Evolutionary conservation across 1,139 yeast species (phyloP).

Genomic region (Blastobotrys arbuscula): DNA sequence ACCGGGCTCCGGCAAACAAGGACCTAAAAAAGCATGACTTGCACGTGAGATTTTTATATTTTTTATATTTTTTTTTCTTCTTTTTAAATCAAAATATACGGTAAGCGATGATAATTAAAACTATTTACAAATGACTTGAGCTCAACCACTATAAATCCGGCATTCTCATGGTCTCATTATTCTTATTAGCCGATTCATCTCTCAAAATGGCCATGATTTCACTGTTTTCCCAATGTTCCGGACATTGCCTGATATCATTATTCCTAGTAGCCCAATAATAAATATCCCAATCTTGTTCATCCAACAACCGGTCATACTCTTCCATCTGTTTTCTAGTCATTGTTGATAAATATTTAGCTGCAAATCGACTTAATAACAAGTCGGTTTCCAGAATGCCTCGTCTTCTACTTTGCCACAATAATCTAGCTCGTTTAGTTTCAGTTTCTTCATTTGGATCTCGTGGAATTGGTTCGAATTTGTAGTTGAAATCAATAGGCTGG

Average conservation of each 20-base stretch:
- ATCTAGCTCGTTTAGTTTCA: constrained; percentile 75
- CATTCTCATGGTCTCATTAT: constrained; percentile 75
- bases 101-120: too few relatives aligned
- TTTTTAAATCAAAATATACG: too few relatives aligned
- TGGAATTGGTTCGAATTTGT: constrained; percentile 64
- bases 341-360: constrained; percentile 58
- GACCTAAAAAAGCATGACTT: too few relatives aligned
- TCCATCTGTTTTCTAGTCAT: constrained; percentile 66
- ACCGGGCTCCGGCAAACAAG: too few relatives aligned
- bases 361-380: constrained; percentile 75
- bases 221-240: constrained; percentile 75
- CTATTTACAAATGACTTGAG: too few relatives aligned
- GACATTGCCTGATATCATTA: constrained; percentile 73
- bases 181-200: constrained; percentile 67
- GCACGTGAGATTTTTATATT: too few relatives aligned
- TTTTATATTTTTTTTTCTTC: too few relatives aligned
- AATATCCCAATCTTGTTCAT: constrained; percentile 97
- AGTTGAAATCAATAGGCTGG: background rate
- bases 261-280: constrained; percentile 95
- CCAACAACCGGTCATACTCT: constrained; percentile 80
- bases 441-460: constrained; percentile 63
- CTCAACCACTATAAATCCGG: constrained; percentile 63
- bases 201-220: constrained; percentile 61
- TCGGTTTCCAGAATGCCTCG: constrained; percentile 96
- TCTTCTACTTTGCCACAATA: constrained; percentile 86